Base-by-base conservation (phyloP, 768 basidiomycete species). In the Trametes villosa region DNA sequence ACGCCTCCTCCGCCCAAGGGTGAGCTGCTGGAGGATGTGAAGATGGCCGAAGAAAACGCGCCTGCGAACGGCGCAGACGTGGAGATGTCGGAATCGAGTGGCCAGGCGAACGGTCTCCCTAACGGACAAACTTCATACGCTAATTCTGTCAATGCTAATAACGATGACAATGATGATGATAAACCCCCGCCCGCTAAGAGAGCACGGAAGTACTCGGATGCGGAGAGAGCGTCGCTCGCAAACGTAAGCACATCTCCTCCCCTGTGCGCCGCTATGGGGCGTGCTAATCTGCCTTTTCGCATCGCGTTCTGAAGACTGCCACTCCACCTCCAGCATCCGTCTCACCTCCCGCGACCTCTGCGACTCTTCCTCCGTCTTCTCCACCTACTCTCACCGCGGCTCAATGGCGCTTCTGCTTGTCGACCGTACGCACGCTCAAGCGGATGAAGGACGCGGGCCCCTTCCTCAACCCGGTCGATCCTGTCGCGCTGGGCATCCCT, bases 391-490 rank as follows among this genome's bases (percentile, higher is more conserved):
- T 96, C 64, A 88, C 85, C 58, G 64, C 75, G 18, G 78, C 82
- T 9, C 97, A 98, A 72, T 86, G 85, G 73, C 89, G 91, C 41
- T 94, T 92, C 72, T 87, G 89, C 65, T 75, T 83, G 53, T 88
- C 87, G 5, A 88, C 91, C 3, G 72, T 98, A 41, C 88, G 92
- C 52, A 81, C 84, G 30, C 74, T 98, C 69, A 96, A 92, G 81
- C 95, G 92, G 78, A 72, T 86, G 71, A 93, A 92, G 72, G 93
- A 96, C 54, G 86, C 93, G 0, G 70, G 72, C 1, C 87, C 94
- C 1, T 99, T 99, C 77, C 75, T 89, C 53, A 81, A 80, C 50
- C 95, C 97, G 20, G 97, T 99, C 57, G 97, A 99, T 73, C 82
- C 88, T 22, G 82, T 95, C 65, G 89, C 86, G 9, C 78, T 94